Base-by-base conservation (phyloP, 768 basidiomycete genomes). In the Lactifluus hygrophoroides region DNA sequence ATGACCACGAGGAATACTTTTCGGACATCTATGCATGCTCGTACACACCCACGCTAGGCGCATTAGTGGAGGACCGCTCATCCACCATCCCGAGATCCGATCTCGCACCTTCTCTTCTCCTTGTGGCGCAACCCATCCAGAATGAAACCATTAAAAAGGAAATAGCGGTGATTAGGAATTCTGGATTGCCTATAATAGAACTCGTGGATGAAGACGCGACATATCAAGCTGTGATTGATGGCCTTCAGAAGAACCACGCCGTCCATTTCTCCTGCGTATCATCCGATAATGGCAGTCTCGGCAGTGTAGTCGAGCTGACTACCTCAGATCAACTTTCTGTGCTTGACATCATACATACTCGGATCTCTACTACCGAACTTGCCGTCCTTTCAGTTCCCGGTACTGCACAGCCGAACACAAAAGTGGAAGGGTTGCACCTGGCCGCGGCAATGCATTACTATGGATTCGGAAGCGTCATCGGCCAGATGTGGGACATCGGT, bases 401-500 rank as follows among this genome's bases (percentile, higher is more conserved):
- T 19, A 59, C 34, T 6, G 57, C 57, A 6, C 35, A 32, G 5
- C 34, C 14, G 30, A 43, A 25, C 11, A 34, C 53, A 5, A 21
- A 25, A 19, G 57, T 51, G 16, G 63, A 64, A 25, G 51, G 47
- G 0, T 10, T 64, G n/a, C 27, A 50, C 34, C 51, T 64, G 10
- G 47, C 61, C 3, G 61, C 55, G 13, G 63, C 56, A 2, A 62
- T 64, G 63, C 61, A n/a, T n/a, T n/a, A n/a, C n/a, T n/a, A n/a
- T n/a, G n/a, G n/a, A n/a, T n/a, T n/a, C n/a, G n/a, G n/a, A 3
- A 54, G 61, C 34, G 51, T 64, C 34, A 56, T 64, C 17, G 63
- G 55, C 5, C 55, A 61, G 14, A 54, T 62, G 55, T 64, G 63
- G 63, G 38, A 19, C 2, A 51, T 64, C 40, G 46, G 13, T 5